These are phyloP conservation scores for Solanum pennellii DNA, from an alignment of 257 asterid genomes.

Conservation along the genomic window DNA sequence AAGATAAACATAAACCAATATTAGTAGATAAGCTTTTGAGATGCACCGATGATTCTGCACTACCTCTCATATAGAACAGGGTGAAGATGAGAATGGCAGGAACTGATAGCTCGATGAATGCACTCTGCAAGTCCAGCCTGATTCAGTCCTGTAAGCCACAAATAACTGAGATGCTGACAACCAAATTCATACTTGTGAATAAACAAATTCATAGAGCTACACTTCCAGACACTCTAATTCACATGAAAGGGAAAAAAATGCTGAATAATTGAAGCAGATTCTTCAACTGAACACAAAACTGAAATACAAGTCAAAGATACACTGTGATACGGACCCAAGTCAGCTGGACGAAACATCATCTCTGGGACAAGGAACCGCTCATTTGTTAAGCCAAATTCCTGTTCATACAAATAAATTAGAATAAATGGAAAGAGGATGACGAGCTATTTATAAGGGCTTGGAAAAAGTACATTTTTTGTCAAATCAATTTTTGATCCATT, in stretches of 20 bases:
- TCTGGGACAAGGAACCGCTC: constrained; percentile 95
- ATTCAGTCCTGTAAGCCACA: constrained; percentile 64
- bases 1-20: neutral
- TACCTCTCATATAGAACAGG: constrained; percentile 94
- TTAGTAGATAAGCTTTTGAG: neutral
- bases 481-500: constrained; percentile 30
- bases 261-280: neutral
- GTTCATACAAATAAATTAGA: constrained; percentile 9
- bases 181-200: neutral
- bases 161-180: neutral
- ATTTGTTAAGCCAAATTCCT: constrained; percentile 88
- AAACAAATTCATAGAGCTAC: neutral
- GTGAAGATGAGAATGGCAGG: constrained; percentile 87
- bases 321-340: constrained; percentile 49
- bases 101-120: constrained; percentile 72
- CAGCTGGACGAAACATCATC: constrained; percentile 95
- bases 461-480: constrained; percentile 46
- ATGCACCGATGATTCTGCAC: neutral
- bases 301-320: neutral
- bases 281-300: neutral
- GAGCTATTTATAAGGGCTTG: neutral
- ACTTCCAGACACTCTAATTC: neutral
- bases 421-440: neutral
- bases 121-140: constrained; percentile 98
- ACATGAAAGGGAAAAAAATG: neutral